phyloP scores from a whole-genome alignment of 2,329 filamentous ascomycete species.

The Monosporascus cannonballus region DNA sequence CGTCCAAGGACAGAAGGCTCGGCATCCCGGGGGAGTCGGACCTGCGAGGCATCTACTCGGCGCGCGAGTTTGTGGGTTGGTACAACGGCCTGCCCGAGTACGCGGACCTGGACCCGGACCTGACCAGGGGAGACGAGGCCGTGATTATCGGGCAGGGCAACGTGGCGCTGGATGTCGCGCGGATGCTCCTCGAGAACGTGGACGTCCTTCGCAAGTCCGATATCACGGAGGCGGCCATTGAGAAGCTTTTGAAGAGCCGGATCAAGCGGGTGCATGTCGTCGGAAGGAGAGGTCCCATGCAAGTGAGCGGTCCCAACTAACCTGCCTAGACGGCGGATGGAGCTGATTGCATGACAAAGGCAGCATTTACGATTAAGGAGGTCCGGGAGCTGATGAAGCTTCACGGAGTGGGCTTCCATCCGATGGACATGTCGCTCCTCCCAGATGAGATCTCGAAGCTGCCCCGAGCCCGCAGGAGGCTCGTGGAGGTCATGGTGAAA shows the following conservation, averaged over 20 bases:
- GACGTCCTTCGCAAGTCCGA: conserved; percentile 74
- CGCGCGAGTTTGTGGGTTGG: conserved; percentile 93
- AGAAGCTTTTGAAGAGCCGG: conserved; percentile 63
- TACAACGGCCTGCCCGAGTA: conserved; percentile 93
- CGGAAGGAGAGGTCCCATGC: conserved; percentile 81
- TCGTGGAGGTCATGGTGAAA: conserved; percentile 76
- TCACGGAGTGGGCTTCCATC: conserved; percentile 62
- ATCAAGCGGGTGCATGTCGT: conserved; percentile 81
- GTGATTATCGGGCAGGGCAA: conserved; percentile 93
- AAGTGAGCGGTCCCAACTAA: conserved; percentile 43
- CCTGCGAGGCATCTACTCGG: conserved; percentile 73
- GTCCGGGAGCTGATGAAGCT: conserved; percentile 80
- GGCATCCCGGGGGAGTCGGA: conserved; percentile 72
- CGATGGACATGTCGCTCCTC: conserved; percentile 59
- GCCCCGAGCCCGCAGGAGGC: conserved; percentile 66
- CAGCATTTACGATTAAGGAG: conserved; percentile 94
- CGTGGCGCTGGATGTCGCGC: conserved; percentile 87
- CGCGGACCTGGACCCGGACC: conserved; percentile 62
- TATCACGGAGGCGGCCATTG: conserved; percentile 79
- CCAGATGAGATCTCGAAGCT: conserved; percentile 63
- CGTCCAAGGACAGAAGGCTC: conserved; percentile 73
- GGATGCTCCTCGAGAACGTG: conserved; percentile 74
- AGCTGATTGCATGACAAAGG: conserved; percentile 40
- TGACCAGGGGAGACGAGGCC: conserved; percentile 71
- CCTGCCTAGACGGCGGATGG: too few species aligned